Evolutionary conservation across 2,329 filamentous ascomycete species (phyloP).

Genomic region (Ceratocystis diversiconidia): DNA sequence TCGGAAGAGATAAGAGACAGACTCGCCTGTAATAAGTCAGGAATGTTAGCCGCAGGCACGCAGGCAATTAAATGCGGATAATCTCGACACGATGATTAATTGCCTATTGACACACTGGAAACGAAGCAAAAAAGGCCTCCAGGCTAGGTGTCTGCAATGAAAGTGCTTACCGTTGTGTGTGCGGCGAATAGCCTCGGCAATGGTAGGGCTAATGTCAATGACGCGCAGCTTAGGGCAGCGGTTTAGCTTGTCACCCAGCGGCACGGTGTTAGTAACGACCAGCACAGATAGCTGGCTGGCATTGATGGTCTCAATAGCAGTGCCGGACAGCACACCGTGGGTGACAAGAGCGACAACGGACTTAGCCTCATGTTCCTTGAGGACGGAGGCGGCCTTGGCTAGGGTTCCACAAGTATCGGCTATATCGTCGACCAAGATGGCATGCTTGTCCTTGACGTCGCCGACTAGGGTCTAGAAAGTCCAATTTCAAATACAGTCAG

Average conservation of each 20-base stretch:
- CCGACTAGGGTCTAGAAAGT: slow-evolving; percentile 53
- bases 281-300: slow-evolving; percentile 60
- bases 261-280: slow-evolving; percentile 69
- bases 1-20: slow-evolving; percentile 53
- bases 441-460: slow-evolving; percentile 77
- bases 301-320: slow-evolving; percentile 77
- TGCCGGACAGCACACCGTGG: slow-evolving; percentile 79
- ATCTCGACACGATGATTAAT: no score
- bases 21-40: slow-evolving; percentile 27
- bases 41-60: background rate
- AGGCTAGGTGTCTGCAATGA: background rate
- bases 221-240: slow-evolving; percentile 69
- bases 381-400: slow-evolving; percentile 73
- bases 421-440: slow-evolving; percentile 97
- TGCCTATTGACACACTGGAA: no score
- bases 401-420: slow-evolving; percentile 68
- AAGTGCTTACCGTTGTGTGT: slow-evolving; percentile 47
- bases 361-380: slow-evolving; percentile 73
- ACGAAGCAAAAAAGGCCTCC: no score
- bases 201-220: slow-evolving; percentile 79
- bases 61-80: background rate
- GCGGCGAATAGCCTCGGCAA: slow-evolving; percentile 54
- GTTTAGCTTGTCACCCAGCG: slow-evolving; percentile 56
- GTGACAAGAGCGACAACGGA: slow-evolving; percentile 92
- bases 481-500: background rate